phyloP scores from a whole-genome alignment of 768 basidiomycete genomes.

The Podaxis rugospora region DNA sequence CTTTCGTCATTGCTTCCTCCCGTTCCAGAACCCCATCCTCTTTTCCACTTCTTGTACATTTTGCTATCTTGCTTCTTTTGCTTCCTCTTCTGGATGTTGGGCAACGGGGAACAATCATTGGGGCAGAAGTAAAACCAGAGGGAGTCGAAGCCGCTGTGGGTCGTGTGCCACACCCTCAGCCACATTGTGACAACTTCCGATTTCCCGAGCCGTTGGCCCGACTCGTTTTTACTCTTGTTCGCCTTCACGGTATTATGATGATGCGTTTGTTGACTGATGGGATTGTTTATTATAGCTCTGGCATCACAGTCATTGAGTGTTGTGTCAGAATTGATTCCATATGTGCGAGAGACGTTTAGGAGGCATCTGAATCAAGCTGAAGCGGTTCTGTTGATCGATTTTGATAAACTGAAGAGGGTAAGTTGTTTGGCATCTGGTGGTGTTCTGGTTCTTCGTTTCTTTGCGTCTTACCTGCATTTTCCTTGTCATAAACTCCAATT shows the following conservation, averaged over 20 bases:
- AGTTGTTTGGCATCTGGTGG: slow-evolving; percentile 22
- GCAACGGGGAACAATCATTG: neutral
- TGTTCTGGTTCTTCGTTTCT: neutral
- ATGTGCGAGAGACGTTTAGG: slow-evolving; percentile 91
- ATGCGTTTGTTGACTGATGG: slow-evolving; percentile 5
- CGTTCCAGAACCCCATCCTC: neutral
- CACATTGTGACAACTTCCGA: neutral
- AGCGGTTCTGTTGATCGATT: slow-evolving; percentile 95
- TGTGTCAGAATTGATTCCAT: slow-evolving; percentile 91
- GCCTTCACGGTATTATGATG: neutral
- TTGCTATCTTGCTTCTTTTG: no score
- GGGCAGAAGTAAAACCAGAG: neutral
- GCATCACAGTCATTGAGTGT: slow-evolving; percentile 96
- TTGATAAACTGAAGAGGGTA: slow-evolving; percentile 96
- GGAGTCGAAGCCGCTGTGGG: neutral
- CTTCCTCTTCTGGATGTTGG: no score
- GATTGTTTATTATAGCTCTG: slow-evolving; percentile 50
- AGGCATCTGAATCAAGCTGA: slow-evolving; percentile 92
- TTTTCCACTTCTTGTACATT: neutral
- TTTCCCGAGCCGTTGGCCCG: neutral
- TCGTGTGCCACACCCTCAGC: neutral
- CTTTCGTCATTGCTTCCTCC: neutral
- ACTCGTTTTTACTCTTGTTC: neutral
- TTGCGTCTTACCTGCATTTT: slow-evolving; percentile 6
- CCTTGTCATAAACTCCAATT: neutral